Base-by-base conservation (phyloP, 2,329 filamentous ascomycete species). In the Cladosporium sp. region DNA sequence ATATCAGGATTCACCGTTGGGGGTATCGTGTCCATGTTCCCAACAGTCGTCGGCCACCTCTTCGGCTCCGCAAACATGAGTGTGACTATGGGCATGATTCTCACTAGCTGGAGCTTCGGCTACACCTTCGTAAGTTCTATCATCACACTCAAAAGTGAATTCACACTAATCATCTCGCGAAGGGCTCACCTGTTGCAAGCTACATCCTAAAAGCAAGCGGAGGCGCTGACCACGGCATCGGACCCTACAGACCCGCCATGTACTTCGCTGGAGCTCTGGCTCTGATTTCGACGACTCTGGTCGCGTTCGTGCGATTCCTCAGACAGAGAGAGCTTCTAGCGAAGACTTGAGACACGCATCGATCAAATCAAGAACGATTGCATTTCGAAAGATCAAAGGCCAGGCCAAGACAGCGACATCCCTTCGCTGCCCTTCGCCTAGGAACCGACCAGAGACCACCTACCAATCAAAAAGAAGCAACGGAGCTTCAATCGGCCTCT, bases 11-110 rank as follows among this genome's bases (percentile, higher is more conserved):
- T 82, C 43, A 81, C 84, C 5, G 89, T 88, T 69, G 87, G 87
- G 0, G 86, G 84, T 0, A 89, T 89, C 77, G 89, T 89, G 70
- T 83, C 84, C 1, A 84, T 84, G 0, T 87, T 89, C 80, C 87
- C 87, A 0, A 88, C 87, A 0, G 86, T 86, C 2, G 84, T 89
- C 0, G 83, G 84, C 0, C 86, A 83, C 68, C 81, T 86, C 0
- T 88, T 88, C 75, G 86, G 85, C 1, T 84, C 60, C 2, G 60
- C 49, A 18, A 63, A 54, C 18, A 63, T 56, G 81, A 3, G 82
- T 3, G 82, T 86, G 23, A 85, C 84, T 0, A 86, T 89, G 82
- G 82, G 85, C 5, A 88, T 89, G 85, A 81, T 86, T 43, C 81
- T 87, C 1, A 87, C 83, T 0, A 84, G 84, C 1, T 89, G 86